Percentiles rank a stretch among this genome's conserved stretches.
phyloP scores from a whole-genome alignment of 2,329 filamentous ascomycete genomes.

The Rhynchosporium agropyri region DNA sequence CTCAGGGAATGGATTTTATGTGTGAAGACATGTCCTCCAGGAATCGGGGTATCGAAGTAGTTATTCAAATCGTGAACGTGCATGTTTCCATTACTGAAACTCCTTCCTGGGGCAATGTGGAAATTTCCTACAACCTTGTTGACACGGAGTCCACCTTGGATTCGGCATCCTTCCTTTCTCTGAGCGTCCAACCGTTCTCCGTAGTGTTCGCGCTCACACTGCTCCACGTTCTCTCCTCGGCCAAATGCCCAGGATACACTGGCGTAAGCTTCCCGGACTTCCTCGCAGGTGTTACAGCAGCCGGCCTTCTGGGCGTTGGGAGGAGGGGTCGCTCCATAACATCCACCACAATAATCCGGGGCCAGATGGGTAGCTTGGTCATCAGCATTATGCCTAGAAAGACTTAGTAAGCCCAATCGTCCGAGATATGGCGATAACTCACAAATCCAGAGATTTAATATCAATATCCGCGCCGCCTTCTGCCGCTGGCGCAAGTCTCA shows the following conservation, averaged over 20 bases:
- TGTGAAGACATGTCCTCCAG: constrained; percentile 79
- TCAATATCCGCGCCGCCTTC: constrained; percentile 81
- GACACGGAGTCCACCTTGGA: constrained; percentile 88
- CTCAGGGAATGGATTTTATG: constrained; percentile 87
- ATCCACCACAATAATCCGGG: constrained; percentile 89
- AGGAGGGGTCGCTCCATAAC: constrained; percentile 83
- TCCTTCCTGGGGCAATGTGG: constrained; percentile 93
- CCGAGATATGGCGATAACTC: constrained; percentile 43
- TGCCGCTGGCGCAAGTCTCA: constrained; percentile 70
- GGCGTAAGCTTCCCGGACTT: constrained; percentile 94
- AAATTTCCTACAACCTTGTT: constrained; percentile 99
- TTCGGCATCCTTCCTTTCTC: constrained; percentile 88
- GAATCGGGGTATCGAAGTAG: constrained; percentile 77
- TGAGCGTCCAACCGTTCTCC: constrained; percentile 84
- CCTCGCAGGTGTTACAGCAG: constrained; percentile 96
- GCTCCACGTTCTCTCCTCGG: constrained; percentile 87
- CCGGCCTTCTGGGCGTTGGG: constrained; percentile 73
- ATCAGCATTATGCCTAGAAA: constrained; percentile 63
- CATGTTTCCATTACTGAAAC: constrained; percentile 94
- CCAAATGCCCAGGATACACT: constrained; percentile 91
- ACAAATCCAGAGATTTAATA: constrained; percentile 68
- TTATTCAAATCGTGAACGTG: constrained; percentile 97
- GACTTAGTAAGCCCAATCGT: constrained; percentile 22
- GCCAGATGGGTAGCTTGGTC: constrained; percentile 77
- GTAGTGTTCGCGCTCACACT: constrained; percentile 95